Base-by-base conservation (phyloP, 1,284 basidiomycete species). In the Microbotryum scabiosae region DNA sequence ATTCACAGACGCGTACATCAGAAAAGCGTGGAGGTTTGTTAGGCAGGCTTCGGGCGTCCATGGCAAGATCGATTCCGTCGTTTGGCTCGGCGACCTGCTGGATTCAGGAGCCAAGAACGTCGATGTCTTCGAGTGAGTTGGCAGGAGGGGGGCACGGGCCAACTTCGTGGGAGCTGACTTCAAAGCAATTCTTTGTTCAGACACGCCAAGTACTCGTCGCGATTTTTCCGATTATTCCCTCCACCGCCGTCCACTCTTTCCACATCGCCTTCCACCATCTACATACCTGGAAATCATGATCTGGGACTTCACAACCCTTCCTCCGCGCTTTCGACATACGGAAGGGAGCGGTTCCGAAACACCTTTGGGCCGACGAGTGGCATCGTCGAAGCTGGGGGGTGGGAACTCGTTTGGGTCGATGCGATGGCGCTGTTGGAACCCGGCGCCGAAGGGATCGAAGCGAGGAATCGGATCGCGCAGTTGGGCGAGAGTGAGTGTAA, bases 241-340 rank as follows among this genome's bases (percentile, higher is more conserved):
- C 36, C 36, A 41, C 36, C 36, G 36, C 25, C 71, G 88, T 86
- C 71, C 89, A 86, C 70, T 75, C 80, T 51, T 71, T 75, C 25
- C 14, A 41, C 14, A 41, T 41, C 36, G 36, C 36, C 36, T 86
- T 77, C 80, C 0, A 78, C 81, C 30, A 82, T 85, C 74, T 85
- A 84, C 71, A 75, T 91, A n/a, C 86, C 88, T 1, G 90, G 90
- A 14, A 93, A 93, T 70, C 86, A 88, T 72, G 90, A 93, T 69
- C 79, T 92, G 50, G 87, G 85, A 81, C 61, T 87, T 65, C 61
- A 63, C 45, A 23, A 54, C 48, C 7, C 30, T 47, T 57, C 60
- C 49, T 32, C 47, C 12, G 41, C 50, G 28, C 59, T 57, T 49
- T 62, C 46, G 28, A 64, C 85, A 10, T 71, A 80, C 54, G 83